A percentile compares a stretch with the other conserved stretches of the same genome.
Evolutionary conservation across 495 filamentous ascomycete species (phyloP).

Genomic region (Cladorrhinum samala): DNA sequence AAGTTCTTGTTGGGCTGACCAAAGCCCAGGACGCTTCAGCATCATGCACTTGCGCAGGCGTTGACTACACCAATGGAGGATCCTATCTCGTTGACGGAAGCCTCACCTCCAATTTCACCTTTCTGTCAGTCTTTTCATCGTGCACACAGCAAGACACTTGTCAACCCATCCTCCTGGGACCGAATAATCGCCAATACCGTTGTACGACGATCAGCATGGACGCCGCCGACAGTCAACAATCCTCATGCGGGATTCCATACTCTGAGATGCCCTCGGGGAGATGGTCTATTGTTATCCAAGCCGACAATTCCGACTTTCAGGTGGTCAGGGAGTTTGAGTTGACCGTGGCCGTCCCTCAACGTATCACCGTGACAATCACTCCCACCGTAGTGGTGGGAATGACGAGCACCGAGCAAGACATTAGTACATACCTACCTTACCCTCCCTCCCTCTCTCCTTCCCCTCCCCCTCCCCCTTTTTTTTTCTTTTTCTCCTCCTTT

Average conservation of each 20-base stretch:
- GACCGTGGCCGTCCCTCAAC: constrained; percentile 12
- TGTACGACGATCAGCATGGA: constrained; percentile 16
- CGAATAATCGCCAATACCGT: constrained; percentile 11
- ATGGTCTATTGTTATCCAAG: constrained; percentile 26
- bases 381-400: constrained; percentile 23
- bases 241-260: constrained; percentile 15
- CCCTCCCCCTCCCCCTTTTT: background rate
- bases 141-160: constrained; percentile 14
- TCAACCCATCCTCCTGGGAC: constrained; percentile 18
- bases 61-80: constrained; percentile 26
- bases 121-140: constrained; percentile 21
- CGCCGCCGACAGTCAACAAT: constrained; percentile 16
- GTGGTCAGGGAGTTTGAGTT: constrained; percentile 19
- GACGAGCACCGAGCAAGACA: constrained; percentile 4
- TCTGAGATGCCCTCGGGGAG: constrained; percentile 14
- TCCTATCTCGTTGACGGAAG: constrained; percentile 23
- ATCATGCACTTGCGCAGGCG: constrained; percentile 21
- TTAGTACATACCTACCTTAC: constrained; percentile 5
- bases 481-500: background rate
- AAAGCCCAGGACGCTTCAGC: too few relatives aligned
- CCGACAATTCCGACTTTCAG: constrained; percentile 20
- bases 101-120: constrained; percentile 12
- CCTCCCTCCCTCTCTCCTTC: background rate
- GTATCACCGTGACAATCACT: constrained; percentile 11
- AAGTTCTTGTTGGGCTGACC: too few relatives aligned